A percentile compares a stretch with the other conserved stretches of the same genome.
Evolutionary conservation across 2,329 filamentous ascomycete genomes (phyloP).

Genomic region (Grosmannia serpens): DNA sequence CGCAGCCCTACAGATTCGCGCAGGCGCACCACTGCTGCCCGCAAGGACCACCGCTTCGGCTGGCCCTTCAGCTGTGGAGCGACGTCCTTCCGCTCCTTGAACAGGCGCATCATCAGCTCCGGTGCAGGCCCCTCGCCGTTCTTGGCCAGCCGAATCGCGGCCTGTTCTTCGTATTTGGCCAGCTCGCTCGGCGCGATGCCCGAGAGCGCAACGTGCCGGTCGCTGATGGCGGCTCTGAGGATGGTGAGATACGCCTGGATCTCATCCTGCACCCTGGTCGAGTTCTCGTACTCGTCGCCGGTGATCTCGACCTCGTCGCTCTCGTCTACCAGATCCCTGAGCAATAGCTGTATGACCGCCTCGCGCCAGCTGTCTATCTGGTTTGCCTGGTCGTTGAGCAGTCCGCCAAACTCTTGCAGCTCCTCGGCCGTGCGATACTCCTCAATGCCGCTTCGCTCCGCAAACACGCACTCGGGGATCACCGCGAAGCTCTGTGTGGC

Average conservation of each 20-base stretch:
- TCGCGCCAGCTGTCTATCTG: conserved; percentile 66
- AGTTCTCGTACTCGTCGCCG: conserved; percentile 82
- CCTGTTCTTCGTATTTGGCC: conserved; percentile 59
- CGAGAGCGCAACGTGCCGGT: conserved; percentile 65
- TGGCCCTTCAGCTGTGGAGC: conserved; percentile 25
- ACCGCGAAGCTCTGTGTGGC: conserved; percentile 43
- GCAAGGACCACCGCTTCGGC: conserved; percentile 49
- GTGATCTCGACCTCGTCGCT: conserved; percentile 63
- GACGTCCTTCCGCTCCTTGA: conserved; percentile 32
- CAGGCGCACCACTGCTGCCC: conserved; percentile 58
- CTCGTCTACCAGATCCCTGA: conserved; percentile 70
- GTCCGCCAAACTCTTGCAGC: conserved; percentile 51
- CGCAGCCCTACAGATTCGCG: conserved; percentile 48
- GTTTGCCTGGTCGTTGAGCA: conserved; percentile 61
- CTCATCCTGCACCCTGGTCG: conserved; percentile 78
- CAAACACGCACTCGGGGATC: conserved; percentile 47
- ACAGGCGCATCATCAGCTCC: conserved; percentile 42
- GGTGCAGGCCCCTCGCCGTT: conserved; percentile 61
- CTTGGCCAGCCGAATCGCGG: conserved; percentile 48
- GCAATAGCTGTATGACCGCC: conserved; percentile 58
- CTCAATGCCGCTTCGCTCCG: conserved; percentile 57
- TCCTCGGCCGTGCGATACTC: conserved; percentile 53
- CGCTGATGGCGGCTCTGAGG: conserved; percentile 63
- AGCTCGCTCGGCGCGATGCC: conserved; percentile 62
- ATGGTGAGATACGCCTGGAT: conserved; percentile 78